Conservation (phyloP, 225 moss, liverwort and hornwort species). For the Pseudoscleropodium purum region DNA sequence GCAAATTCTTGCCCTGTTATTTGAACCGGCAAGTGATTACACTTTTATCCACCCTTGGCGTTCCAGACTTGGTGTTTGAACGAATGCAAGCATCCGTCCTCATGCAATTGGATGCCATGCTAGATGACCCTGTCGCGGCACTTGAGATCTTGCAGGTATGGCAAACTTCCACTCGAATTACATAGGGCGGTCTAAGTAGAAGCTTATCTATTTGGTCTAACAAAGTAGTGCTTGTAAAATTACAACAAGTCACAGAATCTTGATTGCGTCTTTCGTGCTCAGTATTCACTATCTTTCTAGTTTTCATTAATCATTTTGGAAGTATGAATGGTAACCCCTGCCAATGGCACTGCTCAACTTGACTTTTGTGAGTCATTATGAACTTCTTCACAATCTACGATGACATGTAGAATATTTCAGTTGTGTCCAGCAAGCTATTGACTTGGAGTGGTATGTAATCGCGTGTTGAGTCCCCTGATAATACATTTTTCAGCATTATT, state of each 20-base stretch:
- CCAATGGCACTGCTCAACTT: background rate
- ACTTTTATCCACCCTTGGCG: slow-evolving; percentile 66
- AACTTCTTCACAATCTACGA: background rate
- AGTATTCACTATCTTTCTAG: background rate
- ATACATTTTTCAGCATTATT: background rate
- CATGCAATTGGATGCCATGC: slow-evolving; percentile 37
- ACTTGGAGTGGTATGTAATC: background rate
- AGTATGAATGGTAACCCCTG: background rate
- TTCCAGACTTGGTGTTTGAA: slow-evolving; percentile 57
- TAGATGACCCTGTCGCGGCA: slow-evolving; percentile 37
- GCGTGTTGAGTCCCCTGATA: background rate
- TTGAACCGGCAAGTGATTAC: slow-evolving; percentile 71
- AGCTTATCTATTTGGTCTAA: background rate
- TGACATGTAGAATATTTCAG: background rate
- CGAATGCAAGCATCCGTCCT: slow-evolving; percentile 54
- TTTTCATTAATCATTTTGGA: background rate
- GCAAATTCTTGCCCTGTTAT: slow-evolving; percentile 55
- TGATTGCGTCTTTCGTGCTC: background rate
- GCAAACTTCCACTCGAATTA: background rate
- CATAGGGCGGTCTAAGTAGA: background rate
- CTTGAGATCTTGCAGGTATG: slow-evolving; percentile 51
- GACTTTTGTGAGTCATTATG: background rate
- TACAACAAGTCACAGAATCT: background rate
- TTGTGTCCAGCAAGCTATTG: background rate
- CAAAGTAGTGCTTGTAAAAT: background rate